phyloP scores from a whole-genome alignment of 768 basidiomycete genomes.

The Xerocomus potaroensis region DNA sequence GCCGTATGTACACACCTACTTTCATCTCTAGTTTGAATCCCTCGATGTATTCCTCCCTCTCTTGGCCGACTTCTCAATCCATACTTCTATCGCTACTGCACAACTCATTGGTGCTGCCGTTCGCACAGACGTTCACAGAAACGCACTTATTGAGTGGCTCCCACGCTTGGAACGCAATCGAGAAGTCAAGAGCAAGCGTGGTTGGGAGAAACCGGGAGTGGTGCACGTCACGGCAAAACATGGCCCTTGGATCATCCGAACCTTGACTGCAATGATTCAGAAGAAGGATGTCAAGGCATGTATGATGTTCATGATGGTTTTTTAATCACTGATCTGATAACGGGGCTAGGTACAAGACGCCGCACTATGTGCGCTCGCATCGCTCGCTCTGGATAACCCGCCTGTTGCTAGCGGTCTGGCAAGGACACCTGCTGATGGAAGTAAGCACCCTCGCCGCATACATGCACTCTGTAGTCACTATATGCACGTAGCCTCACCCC shows the following conservation, averaged over 20 bases:
- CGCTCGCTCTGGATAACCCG: constrained; percentile 61
- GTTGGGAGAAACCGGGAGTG: constrained; percentile 66
- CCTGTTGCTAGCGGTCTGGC: constrained; percentile 46
- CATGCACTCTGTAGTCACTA: constrained; percentile 6
- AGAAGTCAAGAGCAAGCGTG: constrained; percentile 56
- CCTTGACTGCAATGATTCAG: constrained; percentile 44
- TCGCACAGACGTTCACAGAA: constrained; percentile 47
- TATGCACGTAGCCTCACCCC: constrained; percentile 7
- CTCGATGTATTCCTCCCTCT: constrained; percentile 68
- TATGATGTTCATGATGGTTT: background rate
- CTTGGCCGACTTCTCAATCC: constrained; percentile 41
- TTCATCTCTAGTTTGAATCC: constrained; percentile 43
- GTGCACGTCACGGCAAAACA: constrained; percentile 37
- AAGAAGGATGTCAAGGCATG: constrained; percentile 53
- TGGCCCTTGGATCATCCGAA: constrained; percentile 59
- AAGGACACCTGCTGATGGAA: constrained; percentile 40
- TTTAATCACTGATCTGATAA: background rate
- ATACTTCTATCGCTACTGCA: constrained; percentile 47
- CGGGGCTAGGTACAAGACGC: constrained; percentile 58
- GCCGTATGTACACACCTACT: background rate
- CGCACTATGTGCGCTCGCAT: constrained; percentile 56
- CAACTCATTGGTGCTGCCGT: constrained; percentile 55
- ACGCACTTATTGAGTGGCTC: constrained; percentile 55
- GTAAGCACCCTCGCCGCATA: constrained; percentile 25
- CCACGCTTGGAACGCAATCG: constrained; percentile 52